phyloP scores from a whole-genome alignment of 306 rosid species.

The Trifolium dubium region DNA sequence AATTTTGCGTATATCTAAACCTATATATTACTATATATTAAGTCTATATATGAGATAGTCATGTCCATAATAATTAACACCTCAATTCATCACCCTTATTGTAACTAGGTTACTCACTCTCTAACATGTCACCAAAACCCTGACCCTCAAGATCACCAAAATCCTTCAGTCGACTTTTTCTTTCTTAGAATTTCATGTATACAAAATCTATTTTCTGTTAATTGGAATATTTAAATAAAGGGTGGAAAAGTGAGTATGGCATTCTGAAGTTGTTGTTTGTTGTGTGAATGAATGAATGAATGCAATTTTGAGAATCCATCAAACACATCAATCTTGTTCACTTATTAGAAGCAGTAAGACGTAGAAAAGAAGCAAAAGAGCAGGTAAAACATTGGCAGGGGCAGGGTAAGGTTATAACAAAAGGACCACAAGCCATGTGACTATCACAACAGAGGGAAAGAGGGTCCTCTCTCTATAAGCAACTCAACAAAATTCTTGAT shows the following conservation, averaged over 20 bases:
- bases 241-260: slow-evolving; percentile 49
- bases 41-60: neutral
- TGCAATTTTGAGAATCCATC: slow-evolving; percentile 65
- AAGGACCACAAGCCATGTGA: slow-evolving; percentile 73
- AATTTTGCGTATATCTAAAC: too few species aligned
- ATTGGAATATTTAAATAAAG: neutral
- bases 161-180: slow-evolving; percentile 36
- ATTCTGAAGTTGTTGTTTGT: slow-evolving; percentile 47
- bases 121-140: slow-evolving; percentile 45
- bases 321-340: slow-evolving; percentile 67
- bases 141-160: neutral
- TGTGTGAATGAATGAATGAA: slow-evolving; percentile 36
- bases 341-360: slow-evolving; percentile 55
- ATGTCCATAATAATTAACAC: slow-evolving; percentile 46
- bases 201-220: slow-evolving; percentile 49
- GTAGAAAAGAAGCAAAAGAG: slow-evolving; percentile 76
- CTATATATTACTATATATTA: too few species aligned
- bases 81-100: slow-evolving; percentile 54
- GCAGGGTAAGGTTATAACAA: slow-evolving; percentile 49
- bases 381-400: slow-evolving; percentile 49
- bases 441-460: neutral
- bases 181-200: slow-evolving; percentile 48
- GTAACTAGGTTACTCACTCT: too few species aligned
- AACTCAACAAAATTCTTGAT: slow-evolving; percentile 57
- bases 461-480: slow-evolving; percentile 45